Evolutionary conservation across 345 rosid species (phyloP), one percentile per base, ranked within the genome.

Genomic region (Excoecaria agallocha): DNA sequence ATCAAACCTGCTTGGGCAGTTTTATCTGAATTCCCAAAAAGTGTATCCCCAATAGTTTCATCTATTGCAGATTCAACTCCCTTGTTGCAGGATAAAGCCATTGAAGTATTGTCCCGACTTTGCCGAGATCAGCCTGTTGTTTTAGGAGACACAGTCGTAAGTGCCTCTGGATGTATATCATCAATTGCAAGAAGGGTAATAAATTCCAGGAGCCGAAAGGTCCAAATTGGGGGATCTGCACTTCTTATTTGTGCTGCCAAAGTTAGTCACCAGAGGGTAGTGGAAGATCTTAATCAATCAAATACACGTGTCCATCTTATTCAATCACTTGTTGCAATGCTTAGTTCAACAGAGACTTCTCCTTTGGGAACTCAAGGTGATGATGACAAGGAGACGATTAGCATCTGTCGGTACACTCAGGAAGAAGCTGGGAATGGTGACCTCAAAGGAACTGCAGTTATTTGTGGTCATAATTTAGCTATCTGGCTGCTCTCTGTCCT

Each of bases 171-270:
- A 74, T 96, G 99, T 59, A 77, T 90, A 63, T 57, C 86, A 37
- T 86, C 90, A 72, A 66, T 93, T 76, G 93, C 94, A 54, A 87
- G 81, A 79, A 88, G 99, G 84, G 90, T 93, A 80, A 87, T 87
- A 73, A 79, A 78, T 83, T 88, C 95, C 58, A 77, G 81, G 72
- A 87, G 80, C 76, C 76, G 71, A 45, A 93, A 86, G 81, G 97
- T 96, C 77, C 90, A 90, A 87, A 87, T 96, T 82, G 98, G 99
- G 55, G 99, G 97, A 84, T 87, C 92, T 78, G 97, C 98, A 55
- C 84, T 96, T 74, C 93, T 96, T 68, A 89, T 87, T 71, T 96
- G 98, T 85, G 95, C 98, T 54, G 93, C 98, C 38, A 91, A 91
- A 86, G 95, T 89, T 80, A 82, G 92, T 79, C 90, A 88, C 75